Conservation (phyloP, 805 yeast genomes). For the Saturnispora dispora region DNA sequence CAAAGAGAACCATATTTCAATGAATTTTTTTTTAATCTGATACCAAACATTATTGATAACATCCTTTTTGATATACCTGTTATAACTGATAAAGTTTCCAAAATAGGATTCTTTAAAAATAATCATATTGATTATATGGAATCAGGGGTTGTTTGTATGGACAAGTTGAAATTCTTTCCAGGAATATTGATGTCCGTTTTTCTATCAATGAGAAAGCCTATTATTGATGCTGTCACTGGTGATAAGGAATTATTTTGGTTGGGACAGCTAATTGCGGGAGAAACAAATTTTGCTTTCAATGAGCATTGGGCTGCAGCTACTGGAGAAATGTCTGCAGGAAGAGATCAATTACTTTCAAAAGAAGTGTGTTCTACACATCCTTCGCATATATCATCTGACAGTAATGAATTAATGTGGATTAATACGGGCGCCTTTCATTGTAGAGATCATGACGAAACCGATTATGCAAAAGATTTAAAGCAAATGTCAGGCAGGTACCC, state of each 20-base stretch:
- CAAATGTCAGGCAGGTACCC: slow-evolving; percentile 12
- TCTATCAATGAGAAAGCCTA: slow-evolving; percentile 32
- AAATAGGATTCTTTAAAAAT: slow-evolving; percentile 31
- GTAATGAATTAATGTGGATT: slow-evolving; percentile 48
- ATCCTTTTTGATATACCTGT: slow-evolving; percentile 29
- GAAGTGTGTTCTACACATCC: slow-evolving; percentile 49
- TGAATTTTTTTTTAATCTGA: slow-evolving; percentile 34
- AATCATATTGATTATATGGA: slow-evolving; percentile 37
- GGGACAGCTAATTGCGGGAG: slow-evolving; percentile 48
- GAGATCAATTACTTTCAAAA: slow-evolving; percentile 2
- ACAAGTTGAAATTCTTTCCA: slow-evolving; percentile 38
- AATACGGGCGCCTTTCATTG: slow-evolving; percentile 60
- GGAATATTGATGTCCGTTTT: slow-evolving; percentile 36
- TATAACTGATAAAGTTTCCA: slow-evolving; percentile 27
- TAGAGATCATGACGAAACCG: slow-evolving; percentile 26
- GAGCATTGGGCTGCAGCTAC: slow-evolving; percentile 44
- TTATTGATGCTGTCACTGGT: slow-evolving; percentile 52
- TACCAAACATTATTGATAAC: slow-evolving; percentile 35
- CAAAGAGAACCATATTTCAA: slow-evolving; percentile 28
- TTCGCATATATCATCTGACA: slow-evolving; percentile 45
- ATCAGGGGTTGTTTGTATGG: slow-evolving; percentile 37
- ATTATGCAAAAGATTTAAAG: slow-evolving; percentile 27
- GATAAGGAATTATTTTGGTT: slow-evolving; percentile 74
- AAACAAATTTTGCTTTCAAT: slow-evolving; percentile 43
- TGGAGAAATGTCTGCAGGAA: slow-evolving; percentile 25